Percentiles rank a stretch among this genome's conserved stretches.
Evolutionary conservation across 2,329 filamentous ascomycete genomes (phyloP).

Genomic region (Sporothrix schenckii): DNA sequence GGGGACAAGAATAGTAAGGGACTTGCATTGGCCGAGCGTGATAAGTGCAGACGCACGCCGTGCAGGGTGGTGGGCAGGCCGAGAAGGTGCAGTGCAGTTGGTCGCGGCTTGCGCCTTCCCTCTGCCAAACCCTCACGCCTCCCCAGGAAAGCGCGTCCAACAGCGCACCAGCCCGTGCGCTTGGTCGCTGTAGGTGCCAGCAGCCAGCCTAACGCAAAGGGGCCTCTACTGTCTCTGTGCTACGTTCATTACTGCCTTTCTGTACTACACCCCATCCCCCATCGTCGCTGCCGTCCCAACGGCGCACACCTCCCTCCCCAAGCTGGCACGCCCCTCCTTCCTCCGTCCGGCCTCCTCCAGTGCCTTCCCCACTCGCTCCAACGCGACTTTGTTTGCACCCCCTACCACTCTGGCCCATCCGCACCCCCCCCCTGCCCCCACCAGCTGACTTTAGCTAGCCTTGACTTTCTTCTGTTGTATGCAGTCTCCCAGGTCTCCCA

Average conservation of each 20-base stretch:
- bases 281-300: not conserved
- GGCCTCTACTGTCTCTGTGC: not conserved
- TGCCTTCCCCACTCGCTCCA: not conserved
- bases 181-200: conserved; percentile 17
- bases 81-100: not conserved
- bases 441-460: not conserved
- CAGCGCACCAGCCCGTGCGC: conserved; percentile 24
- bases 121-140: not conserved
- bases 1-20: conserved; percentile 2
- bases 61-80: conserved; percentile 2
- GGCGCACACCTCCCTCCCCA: not conserved
- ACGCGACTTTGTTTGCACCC: not conserved
- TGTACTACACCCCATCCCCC: no score
- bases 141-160: conserved; percentile 5
- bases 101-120: conserved; percentile 18
- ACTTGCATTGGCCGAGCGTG: not conserved
- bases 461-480: not conserved
- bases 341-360: not conserved
- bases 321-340: conserved; percentile 1
- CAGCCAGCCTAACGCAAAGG: conserved; percentile 23
- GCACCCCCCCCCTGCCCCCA: conserved; percentile 5
- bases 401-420: not conserved
- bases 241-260: no score
- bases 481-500: conserved; percentile 2
- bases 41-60: conserved; percentile 16